These are phyloP conservation scores for Castanea sativa DNA, from an alignment of 306 rosid genomes.

Conservation along the genomic window DNA sequence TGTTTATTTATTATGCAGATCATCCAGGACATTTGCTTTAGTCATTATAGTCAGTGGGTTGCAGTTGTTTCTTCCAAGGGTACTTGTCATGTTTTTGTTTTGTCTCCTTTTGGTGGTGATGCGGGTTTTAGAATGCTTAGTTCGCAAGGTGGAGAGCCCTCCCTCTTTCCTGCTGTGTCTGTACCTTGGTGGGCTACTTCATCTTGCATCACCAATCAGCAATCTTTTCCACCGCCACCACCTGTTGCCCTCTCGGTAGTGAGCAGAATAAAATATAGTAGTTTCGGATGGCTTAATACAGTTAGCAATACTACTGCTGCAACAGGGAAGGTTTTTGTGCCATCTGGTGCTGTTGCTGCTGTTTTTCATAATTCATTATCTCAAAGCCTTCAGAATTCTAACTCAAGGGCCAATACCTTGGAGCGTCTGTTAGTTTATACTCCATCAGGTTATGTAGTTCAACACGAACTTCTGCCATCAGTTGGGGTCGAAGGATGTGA, in stretches of 20 bases:
- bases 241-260: slow-evolving; percentile 76
- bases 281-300: slow-evolving; percentile 90
- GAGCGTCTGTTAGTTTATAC: slow-evolving; percentile 83
- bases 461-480: slow-evolving; percentile 73
- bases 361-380: slow-evolving; percentile 75
- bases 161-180: slow-evolving; percentile 61
- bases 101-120: slow-evolving; percentile 92
- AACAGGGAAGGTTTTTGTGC: slow-evolving; percentile 82
- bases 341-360: slow-evolving; percentile 92
- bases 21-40: slow-evolving; percentile 94
- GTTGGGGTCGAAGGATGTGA: slow-evolving; percentile 57
- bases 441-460: slow-evolving; percentile 93
- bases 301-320: slow-evolving; percentile 49
- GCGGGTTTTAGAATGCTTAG: slow-evolving; percentile 63
- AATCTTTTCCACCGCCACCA: slow-evolving; percentile 66
- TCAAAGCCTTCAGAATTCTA: slow-evolving; percentile 40
- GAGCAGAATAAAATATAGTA: slow-evolving; percentile 88
- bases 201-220: slow-evolving; percentile 48
- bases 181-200: slow-evolving; percentile 88
- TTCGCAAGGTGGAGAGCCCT: slow-evolving; percentile 63
- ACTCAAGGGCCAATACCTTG: slow-evolving; percentile 52
- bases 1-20: slow-evolving; percentile 46
- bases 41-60: slow-evolving; percentile 86
- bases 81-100: slow-evolving; percentile 78
- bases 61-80: slow-evolving; percentile 91